Evolutionary conservation across 345 rosid species (phyloP), one percentile per base, ranked within the genome.

Genomic region (Heritiera fomes): DNA sequence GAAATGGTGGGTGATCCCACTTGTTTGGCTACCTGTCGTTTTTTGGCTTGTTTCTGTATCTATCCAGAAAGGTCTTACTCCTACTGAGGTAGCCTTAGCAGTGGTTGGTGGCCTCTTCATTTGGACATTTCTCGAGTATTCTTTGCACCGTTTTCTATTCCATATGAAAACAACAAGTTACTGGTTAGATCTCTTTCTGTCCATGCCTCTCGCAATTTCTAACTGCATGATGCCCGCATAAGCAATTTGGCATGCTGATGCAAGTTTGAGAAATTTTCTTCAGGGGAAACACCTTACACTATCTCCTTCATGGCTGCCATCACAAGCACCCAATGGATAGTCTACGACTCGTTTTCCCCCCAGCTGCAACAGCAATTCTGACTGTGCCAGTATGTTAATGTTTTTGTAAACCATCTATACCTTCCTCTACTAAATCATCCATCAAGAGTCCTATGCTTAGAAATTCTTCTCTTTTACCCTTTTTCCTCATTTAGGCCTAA

Each of bases 241-340:
- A 53, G 10, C 62, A 53, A 34, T 15, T 34, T 53, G 32, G 62
- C 45, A 50, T 18, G n/a, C 65, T 70, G 52, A 82, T 23, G 28
- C 28, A 23, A 71, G 67, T 8, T 61, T 65, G 32, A 52, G 52
- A 64, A 78, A 73, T 75, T 82, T 77, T 81, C 5, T 87, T 59
- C 82, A 93, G 98, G 93, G 88, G 91, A 68, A 95, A 95, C 85
- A 95, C 98, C 34, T 61, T 87, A 18, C 98, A 95, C 82, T 95
- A 93, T 86, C 95, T 93, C 80, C 81, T 95, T 76, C 98, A 95
- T 73, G 98, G 98, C 66, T 93, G 95, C 85, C 98, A 95, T 83
- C 98, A 95, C 82, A 95, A 95, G 87, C 98, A 95, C 91, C 98
- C 98, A 18, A 93, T 91, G 98, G 98, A 94, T 87, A 88, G 87